Conservation (phyloP, 305 asterid species). For the Fraxinus baroniana region DNA sequence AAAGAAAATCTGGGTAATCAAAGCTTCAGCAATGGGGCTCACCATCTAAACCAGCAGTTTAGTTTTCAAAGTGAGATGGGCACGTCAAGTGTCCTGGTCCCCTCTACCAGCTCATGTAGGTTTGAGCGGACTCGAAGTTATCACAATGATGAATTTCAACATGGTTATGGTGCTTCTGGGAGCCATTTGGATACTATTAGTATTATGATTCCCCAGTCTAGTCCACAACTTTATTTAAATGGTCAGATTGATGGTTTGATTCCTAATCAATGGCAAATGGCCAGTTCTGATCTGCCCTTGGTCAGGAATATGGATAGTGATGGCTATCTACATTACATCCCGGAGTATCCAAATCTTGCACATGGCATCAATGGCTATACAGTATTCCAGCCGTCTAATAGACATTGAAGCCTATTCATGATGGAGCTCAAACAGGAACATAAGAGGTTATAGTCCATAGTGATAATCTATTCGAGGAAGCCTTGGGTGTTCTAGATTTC, state of each 20-base stretch:
- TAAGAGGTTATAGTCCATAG: neutral
- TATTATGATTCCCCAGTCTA: constrained; percentile 55
- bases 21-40: constrained; percentile 46
- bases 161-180: constrained; percentile 37
- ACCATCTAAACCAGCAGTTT: constrained; percentile 52
- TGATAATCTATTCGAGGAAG: neutral
- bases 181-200: constrained; percentile 42
- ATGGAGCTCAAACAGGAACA: neutral
- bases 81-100: constrained; percentile 39
- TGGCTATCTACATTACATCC: constrained; percentile 49
- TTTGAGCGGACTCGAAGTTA: constrained; percentile 58
- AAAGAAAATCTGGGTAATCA: constrained; percentile 39
- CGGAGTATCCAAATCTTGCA: constrained; percentile 54
- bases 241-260: constrained; percentile 62
- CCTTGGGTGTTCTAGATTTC: neutral
- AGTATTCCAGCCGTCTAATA: constrained; percentile 59
- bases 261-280: constrained; percentile 75
- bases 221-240: constrained; percentile 39
- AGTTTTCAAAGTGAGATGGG: constrained; percentile 61
- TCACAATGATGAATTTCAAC: constrained; percentile 48
- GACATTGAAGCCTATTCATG: constrained; percentile 31
- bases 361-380: constrained; percentile 62
- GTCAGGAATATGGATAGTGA: constrained; percentile 41
- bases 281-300: constrained; percentile 50
- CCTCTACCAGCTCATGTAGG: constrained; percentile 50